phyloP scores from a whole-genome alignment of 2,329 filamentous ascomycete species.

The Venturia carpophila region DNA sequence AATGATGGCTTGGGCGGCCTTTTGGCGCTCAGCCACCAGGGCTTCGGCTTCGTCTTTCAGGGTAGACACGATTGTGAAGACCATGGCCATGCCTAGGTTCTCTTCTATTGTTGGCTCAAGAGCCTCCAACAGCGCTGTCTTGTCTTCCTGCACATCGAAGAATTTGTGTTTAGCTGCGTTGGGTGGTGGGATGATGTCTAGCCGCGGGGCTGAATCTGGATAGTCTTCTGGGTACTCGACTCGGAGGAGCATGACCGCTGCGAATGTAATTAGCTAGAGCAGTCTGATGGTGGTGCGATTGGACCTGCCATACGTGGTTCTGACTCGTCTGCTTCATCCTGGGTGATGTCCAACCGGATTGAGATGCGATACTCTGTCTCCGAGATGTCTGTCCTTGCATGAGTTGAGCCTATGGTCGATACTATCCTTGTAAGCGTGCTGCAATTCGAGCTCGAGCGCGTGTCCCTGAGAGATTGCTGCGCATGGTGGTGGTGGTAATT shows the following conservation, averaged over 20 bases:
- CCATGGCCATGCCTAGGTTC: conserved; percentile 94
- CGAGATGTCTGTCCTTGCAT: conserved; percentile 60
- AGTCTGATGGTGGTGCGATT: conserved; percentile 11
- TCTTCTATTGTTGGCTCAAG: conserved; percentile 75
- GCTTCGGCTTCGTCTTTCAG: conserved; percentile 88
- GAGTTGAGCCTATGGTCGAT: conserved; percentile 9
- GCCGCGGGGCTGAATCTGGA: conserved; percentile 74
- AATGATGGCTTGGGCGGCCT: conserved; percentile 48
- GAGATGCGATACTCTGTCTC: conserved; percentile 83
- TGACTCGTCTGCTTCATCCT: conserved; percentile 52
- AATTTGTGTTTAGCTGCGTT: conserved; percentile 62
- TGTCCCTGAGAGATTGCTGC: neutral
- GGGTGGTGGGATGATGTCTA: conserved; percentile 69
- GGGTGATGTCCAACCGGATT: conserved; percentile 70
- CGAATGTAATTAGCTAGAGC: neutral
- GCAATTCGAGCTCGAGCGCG: neutral
- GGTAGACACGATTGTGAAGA: conserved; percentile 81
- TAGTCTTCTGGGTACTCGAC: conserved; percentile 87
- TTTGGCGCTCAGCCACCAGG: conserved; percentile 66
- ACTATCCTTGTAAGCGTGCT: neutral
- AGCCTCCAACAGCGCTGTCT: conserved; percentile 60
- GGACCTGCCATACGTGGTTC: conserved; percentile 45
- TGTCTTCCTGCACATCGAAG: conserved; percentile 76
- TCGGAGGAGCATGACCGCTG: conserved; percentile 66
- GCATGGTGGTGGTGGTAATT: neutral